Evolutionary conservation across 1,139 yeast species (phyloP).

Genomic region (Suhomyces coccinellae): DNA sequence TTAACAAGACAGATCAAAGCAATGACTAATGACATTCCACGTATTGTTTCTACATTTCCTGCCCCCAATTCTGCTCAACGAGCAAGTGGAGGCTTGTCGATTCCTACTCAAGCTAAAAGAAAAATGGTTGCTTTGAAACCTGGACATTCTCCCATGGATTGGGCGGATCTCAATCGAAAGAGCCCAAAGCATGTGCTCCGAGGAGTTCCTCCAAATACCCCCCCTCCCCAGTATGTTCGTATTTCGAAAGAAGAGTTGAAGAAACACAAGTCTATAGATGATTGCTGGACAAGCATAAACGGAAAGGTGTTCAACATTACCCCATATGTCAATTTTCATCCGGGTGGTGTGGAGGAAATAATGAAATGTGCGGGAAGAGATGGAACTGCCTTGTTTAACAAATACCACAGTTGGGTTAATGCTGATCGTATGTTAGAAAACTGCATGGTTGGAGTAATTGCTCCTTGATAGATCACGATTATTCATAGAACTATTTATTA

Average conservation of each 20-base stretch:
- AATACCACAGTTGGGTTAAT: constrained; percentile 88
- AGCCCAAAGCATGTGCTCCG: constrained; percentile 34
- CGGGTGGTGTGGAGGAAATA: constrained; percentile 85
- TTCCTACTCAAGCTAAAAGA: constrained; percentile 25
- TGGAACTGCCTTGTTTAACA: constrained; percentile 76
- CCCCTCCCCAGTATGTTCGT: constrained; percentile 48
- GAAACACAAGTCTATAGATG: constrained; percentile 56
- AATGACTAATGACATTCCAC: background rate
- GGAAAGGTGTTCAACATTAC: constrained; percentile 86
- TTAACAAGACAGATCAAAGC: background rate
- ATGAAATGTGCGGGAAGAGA: constrained; percentile 83
- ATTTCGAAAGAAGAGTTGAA: constrained; percentile 62
- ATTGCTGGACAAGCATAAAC: constrained; percentile 84
- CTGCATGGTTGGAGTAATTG: constrained; percentile 68
- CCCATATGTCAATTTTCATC: constrained; percentile 81
- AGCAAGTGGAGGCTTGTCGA: constrained; percentile 18
- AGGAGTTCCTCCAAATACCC: constrained; percentile 42
- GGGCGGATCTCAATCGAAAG: constrained; percentile 63
- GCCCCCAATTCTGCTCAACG: constrained; percentile 45
- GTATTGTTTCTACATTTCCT: constrained; percentile 27
- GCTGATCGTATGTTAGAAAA: constrained; percentile 77
- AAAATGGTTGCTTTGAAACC: constrained; percentile 67
- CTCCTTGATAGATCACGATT: background rate
- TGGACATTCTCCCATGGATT: constrained; percentile 83
- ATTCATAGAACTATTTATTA: too few relatives aligned